These are phyloP conservation scores for Melampsora americana DNA, from an alignment of 1,284 basidiomycete species.

Conservation along the genomic window DNA sequence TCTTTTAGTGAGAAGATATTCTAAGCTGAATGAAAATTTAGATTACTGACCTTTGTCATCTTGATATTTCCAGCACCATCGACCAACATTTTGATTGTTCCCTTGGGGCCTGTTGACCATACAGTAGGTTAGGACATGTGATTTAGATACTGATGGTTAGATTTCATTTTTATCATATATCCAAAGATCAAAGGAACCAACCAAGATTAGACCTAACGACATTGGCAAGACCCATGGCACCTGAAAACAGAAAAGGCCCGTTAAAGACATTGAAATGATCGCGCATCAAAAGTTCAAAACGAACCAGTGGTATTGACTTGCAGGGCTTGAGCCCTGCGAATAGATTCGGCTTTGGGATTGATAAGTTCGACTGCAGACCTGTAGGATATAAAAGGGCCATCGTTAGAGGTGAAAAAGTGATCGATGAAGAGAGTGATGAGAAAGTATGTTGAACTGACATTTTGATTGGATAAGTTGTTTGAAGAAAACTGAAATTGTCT, in stretches of 20 bases:
- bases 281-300: not conserved
- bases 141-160: constrained; percentile 5
- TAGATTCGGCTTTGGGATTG: constrained; percentile 71
- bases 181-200: constrained; percentile 51
- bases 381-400: not conserved
- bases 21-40: not conserved
- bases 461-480: too few species aligned
- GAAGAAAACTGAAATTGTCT: too few species aligned
- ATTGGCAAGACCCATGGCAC: constrained; percentile 75
- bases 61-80: constrained; percentile 99
- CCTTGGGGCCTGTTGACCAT: constrained; percentile 69
- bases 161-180: not conserved
- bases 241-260: constrained; percentile 48
- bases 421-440: too few species aligned
- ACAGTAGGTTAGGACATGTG: constrained; percentile 41
- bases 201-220: constrained; percentile 97
- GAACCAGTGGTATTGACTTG: constrained; percentile 66
- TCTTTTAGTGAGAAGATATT: not conserved
- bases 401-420: too few species aligned
- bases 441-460: too few species aligned
- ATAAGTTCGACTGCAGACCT: constrained; percentile 44
- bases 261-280: constrained; percentile 17
- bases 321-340: constrained; percentile 83
- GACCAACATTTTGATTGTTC: constrained; percentile 98
- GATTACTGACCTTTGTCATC: constrained; percentile 79